phyloP scores from a whole-genome alignment of 805 yeast species.

The Kodamaea laetipori region DNA sequence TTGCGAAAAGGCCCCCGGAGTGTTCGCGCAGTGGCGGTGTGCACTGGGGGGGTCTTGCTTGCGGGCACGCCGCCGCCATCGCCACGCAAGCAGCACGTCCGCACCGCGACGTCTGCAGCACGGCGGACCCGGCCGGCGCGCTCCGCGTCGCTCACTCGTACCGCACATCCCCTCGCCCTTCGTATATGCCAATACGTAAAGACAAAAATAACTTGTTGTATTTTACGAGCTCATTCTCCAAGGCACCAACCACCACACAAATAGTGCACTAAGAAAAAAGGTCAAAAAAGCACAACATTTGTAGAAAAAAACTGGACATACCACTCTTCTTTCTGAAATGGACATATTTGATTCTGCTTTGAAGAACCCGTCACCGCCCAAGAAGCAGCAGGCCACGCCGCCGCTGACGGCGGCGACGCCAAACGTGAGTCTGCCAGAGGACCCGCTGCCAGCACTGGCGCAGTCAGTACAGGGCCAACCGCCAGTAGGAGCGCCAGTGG shows the following conservation, averaged over 20 bases:
- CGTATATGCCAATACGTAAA: conserved; percentile 4
- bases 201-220: conserved; percentile 6
- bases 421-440: conserved; percentile 9
- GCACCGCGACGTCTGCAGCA: too few relatives aligned
- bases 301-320: conserved; percentile 6
- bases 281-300: background rate
- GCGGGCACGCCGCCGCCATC: too few relatives aligned
- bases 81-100: too few relatives aligned
- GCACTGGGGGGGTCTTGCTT: too few relatives aligned
- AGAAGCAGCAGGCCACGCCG: conserved; percentile 18
- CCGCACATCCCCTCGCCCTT: background rate
- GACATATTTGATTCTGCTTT: conserved; percentile 32
- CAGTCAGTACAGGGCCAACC: too few relatives aligned
- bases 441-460: conserved; percentile 5
- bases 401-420: conserved; percentile 7
- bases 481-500: too few relatives aligned
- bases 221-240: too few relatives aligned
- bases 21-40: too few relatives aligned
- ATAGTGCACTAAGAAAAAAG: conserved; percentile 5
- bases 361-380: conserved; percentile 41
- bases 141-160: background rate
- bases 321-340: conserved; percentile 17
- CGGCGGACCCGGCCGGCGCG: too few relatives aligned
- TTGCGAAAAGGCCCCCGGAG: too few relatives aligned
- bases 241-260: conserved; percentile 2